Percentiles rank a stretch among this genome's conserved stretches.
phyloP scores from a whole-genome alignment of 2,329 filamentous ascomycete genomes.

The Trichoderma atrobrunneum region DNA sequence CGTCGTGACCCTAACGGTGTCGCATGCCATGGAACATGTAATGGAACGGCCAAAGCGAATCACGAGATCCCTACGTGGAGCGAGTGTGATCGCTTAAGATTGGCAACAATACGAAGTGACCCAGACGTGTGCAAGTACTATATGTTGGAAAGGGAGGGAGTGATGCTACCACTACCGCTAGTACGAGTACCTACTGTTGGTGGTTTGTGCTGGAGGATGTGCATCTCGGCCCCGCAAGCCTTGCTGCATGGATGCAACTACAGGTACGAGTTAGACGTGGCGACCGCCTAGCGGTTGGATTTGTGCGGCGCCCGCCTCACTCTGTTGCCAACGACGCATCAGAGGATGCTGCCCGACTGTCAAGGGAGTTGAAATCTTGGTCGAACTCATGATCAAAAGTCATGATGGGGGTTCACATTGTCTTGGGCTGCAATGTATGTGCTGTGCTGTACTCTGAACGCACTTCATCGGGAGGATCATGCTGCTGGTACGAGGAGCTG shows the following conservation, averaged over 20 bases:
- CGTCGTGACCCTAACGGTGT: background rate
- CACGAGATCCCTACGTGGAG: background rate
- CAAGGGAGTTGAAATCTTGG: background rate
- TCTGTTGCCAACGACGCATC: background rate
- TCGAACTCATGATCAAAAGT: background rate
- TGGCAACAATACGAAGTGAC: background rate
- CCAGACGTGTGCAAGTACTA: background rate
- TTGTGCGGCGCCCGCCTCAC: background rate
- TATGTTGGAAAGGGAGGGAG: background rate
- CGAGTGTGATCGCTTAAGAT: background rate
- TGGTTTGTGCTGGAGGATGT: background rate
- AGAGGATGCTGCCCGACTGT: conserved; percentile 9
- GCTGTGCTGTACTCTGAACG: background rate
- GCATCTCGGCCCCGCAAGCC: conserved; percentile 9
- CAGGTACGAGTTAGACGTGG: conserved; percentile 13
- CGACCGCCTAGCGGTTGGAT: conserved; percentile 16
- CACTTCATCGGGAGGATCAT: background rate
- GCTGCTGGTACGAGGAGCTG: background rate
- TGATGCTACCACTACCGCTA: background rate
- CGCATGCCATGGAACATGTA: background rate
- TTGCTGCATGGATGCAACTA: conserved; percentile 12
- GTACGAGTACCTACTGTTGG: background rate
- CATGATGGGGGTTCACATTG: background rate
- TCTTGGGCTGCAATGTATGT: background rate
- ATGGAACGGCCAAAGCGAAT: background rate